These are phyloP conservation scores for Carex kokanica DNA, from an alignment of 176 grass and related monocot species.

Conservation along the genomic window DNA sequence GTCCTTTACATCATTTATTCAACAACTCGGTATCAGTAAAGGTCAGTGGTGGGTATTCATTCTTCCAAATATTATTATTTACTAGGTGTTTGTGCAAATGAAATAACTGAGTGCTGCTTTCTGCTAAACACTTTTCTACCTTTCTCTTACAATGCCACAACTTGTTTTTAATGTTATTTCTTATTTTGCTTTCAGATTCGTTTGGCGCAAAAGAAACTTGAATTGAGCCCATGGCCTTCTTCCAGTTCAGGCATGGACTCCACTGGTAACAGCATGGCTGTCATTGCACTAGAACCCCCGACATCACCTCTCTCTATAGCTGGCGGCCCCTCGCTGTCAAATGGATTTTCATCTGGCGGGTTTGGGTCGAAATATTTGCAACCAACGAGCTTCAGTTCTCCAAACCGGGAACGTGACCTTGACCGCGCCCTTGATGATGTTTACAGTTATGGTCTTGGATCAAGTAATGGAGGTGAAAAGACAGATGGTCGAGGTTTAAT, in stretches of 20 bases:
- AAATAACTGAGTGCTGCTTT: not conserved
- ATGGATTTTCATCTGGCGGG: conserved; percentile 57
- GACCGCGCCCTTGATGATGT: conserved; percentile 48
- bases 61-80: not conserved
- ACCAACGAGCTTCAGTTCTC: conserved; percentile 55
- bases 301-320: conserved; percentile 85
- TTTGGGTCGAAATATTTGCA: conserved; percentile 54
- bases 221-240: conserved; percentile 29
- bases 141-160: not conserved
- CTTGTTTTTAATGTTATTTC: conserved; percentile 20
- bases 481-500: conserved; percentile 65
- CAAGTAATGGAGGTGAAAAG: conserved; percentile 25
- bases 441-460: conserved; percentile 53
- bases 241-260: conserved; percentile 36
- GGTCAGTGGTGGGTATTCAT: not conserved
- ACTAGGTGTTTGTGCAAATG: conserved; percentile 20
- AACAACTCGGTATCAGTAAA: not conserved
- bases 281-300: conserved; percentile 68
- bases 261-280: conserved; percentile 75
- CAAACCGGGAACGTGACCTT: conserved; percentile 43
- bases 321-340: conserved; percentile 71
- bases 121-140: not conserved
- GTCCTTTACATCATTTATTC: conserved; percentile 19
- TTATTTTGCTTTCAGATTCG: conserved; percentile 63
- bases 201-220: conserved; percentile 46